Percentiles rank a stretch among this genome's conserved stretches.
Evolutionary conservation across 2,329 filamentous ascomycete species (phyloP).

Genomic region (Chlorencoelia australis): DNA sequence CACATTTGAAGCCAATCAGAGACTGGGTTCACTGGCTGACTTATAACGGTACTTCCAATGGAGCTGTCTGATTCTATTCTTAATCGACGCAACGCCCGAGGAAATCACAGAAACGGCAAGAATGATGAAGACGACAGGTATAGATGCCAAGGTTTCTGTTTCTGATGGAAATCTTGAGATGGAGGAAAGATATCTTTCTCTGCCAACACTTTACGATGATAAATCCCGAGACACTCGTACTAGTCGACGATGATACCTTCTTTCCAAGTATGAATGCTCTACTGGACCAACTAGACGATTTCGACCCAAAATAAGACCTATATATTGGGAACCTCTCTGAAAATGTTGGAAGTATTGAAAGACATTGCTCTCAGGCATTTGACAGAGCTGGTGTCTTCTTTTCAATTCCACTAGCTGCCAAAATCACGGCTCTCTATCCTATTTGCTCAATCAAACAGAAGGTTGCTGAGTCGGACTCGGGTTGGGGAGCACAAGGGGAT

Average conservation of each 20-base stretch:
- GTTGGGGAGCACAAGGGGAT: constrained; percentile 40
- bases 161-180: constrained; percentile 44
- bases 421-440: constrained; percentile 36
- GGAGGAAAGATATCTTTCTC: constrained; percentile 47
- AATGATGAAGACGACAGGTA: constrained; percentile 37
- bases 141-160: constrained; percentile 47
- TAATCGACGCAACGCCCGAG: constrained; percentile 41
- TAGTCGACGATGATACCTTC: constrained; percentile 28
- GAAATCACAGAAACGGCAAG: constrained; percentile 41
- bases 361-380: constrained; percentile 26
- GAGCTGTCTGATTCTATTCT: constrained; percentile 43
- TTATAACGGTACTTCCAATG: constrained; percentile 45
- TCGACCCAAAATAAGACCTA: constrained; percentile 18
- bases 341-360: constrained; percentile 23
- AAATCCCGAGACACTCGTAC: constrained; percentile 31
- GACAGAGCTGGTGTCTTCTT: constrained; percentile 26
- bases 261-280: constrained; percentile 25
- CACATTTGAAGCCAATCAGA: constrained; percentile 41
- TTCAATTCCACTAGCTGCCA: constrained; percentile 33
- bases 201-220: constrained; percentile 45
- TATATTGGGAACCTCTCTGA: constrained; percentile 27
- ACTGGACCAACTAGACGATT: constrained; percentile 16
- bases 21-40: constrained; percentile 54
- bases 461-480: constrained; percentile 43
- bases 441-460: constrained; percentile 40